phyloP scores from a whole-genome alignment of 2,329 filamentous ascomycete genomes.

The Bipolaris sorokiniana region DNA sequence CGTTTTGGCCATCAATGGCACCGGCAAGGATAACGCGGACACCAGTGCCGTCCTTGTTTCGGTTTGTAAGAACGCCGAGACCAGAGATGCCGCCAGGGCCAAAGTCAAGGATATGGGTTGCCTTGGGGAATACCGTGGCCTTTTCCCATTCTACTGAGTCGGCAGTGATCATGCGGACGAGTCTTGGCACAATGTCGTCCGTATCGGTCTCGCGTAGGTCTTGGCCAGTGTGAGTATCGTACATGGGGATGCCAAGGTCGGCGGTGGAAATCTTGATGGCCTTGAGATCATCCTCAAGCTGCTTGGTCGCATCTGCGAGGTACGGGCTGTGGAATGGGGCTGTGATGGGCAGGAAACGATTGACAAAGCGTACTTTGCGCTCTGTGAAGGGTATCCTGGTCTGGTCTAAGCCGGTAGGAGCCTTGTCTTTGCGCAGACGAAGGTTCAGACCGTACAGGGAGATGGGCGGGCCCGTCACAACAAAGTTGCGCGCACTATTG shows the following conservation, averaged over 20 bases:
- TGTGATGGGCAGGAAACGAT: constrained; percentile 96
- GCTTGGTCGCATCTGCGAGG: constrained; percentile 77
- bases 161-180: constrained; percentile 91
- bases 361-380: constrained; percentile 94
- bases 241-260: constrained; percentile 82
- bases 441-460: constrained; percentile 96
- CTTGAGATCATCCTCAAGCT: constrained; percentile 87
- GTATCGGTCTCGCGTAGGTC: constrained; percentile 73
- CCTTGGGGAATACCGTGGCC: constrained; percentile 86
- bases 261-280: constrained; percentile 76
- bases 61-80: constrained; percentile 92
- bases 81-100: constrained; percentile 96
- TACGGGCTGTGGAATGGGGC: constrained; percentile 98
- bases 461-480: constrained; percentile 93
- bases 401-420: constrained; percentile 95
- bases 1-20: constrained; percentile 86
- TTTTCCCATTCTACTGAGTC: constrained; percentile 96
- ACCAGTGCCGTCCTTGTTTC: constrained; percentile 98
- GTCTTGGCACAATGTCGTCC: constrained; percentile 81
- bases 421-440: constrained; percentile 94
- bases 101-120: constrained; percentile 95
- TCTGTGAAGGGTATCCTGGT: constrained; percentile 92
- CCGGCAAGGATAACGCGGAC: constrained; percentile 96
- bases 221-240: constrained; percentile 77
- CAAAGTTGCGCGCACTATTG: constrained; percentile 96